Percentiles rank a stretch among this genome's conserved stretches.
phyloP scores from a whole-genome alignment of 306 rosid genomes.

The Cucurbita ficifolia region DNA sequence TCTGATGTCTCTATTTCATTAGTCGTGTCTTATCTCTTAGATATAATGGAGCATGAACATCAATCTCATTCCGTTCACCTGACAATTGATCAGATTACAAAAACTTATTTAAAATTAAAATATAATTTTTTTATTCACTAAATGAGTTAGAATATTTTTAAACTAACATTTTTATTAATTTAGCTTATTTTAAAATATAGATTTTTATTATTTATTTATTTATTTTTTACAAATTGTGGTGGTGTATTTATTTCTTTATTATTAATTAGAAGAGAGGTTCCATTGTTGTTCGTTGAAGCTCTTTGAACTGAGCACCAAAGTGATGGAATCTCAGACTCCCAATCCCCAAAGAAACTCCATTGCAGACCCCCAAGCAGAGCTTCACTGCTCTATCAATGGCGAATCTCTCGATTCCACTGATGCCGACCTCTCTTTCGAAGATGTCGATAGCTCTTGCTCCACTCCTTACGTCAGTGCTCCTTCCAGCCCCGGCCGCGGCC shows the following conservation, averaged over 20 bases:
- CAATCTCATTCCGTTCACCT: no score
- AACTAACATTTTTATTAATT: no score
- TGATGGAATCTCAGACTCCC: slow-evolving; percentile 33
- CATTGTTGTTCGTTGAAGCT: not conserved
- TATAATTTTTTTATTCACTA: no score
- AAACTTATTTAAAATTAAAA: no score
- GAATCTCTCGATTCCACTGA: slow-evolving; percentile 10
- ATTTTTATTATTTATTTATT: not conserved
- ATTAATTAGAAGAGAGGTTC: not conserved
- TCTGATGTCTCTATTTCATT: no score
- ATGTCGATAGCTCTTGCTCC: slow-evolving; percentile 47
- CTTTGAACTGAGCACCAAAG: not conserved
- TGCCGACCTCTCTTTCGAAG: slow-evolving; percentile 16
- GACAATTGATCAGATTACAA: no score
- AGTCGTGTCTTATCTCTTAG: no score
- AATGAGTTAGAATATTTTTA: no score
- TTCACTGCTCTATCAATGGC: slow-evolving; percentile 9
- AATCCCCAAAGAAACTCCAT: not conserved
- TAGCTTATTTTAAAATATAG: no score
- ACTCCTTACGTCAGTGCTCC: slow-evolving; percentile 79
- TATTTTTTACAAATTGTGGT: not conserved
- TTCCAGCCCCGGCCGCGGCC: slow-evolving; percentile 49
- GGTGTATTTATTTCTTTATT: not conserved
- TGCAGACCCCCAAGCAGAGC: slow-evolving; percentile 10
- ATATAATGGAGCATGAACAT: no score